A percentile compares a stretch with the other conserved stretches of the same genome.
Conservation (phyloP, 2,329 filamentous ascomycete species). For the Talaromyces sp. region DNA sequence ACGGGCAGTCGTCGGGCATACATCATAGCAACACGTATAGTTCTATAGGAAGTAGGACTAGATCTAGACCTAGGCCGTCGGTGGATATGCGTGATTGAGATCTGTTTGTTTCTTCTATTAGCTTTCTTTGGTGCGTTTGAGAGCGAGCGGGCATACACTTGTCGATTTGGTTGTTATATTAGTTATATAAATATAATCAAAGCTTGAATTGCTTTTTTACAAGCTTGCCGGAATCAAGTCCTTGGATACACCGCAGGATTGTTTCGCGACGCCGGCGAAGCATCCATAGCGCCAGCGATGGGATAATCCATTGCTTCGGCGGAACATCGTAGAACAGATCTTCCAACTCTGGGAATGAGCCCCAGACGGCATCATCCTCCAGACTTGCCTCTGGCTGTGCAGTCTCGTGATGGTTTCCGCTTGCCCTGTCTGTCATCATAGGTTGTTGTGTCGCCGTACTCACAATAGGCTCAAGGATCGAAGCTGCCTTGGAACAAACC, state of each 20-base stretch:
- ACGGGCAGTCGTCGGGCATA: slow-evolving; percentile 15
- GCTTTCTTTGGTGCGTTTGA: not conserved
- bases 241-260: not conserved
- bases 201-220: not conserved
- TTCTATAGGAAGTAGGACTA: slow-evolving; percentile 14
- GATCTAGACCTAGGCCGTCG: slow-evolving; percentile 13
- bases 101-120: not conserved
- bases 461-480: not conserved
- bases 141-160: not conserved
- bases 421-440: not conserved
- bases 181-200: not conserved
- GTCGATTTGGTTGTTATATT: not conserved
- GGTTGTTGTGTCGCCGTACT: not conserved
- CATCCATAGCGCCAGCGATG: not conserved
- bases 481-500: not conserved
- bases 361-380: not conserved
- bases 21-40: slow-evolving; percentile 9
- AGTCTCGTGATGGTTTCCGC: not conserved
- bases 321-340: not conserved
- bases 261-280: not conserved
- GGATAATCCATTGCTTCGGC: not conserved
- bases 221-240: not conserved
- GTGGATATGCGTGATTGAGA: slow-evolving; percentile 1
- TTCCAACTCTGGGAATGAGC: not conserved
- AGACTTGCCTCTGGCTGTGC: not conserved